phyloP scores from a whole-genome alignment of 306 rosid genomes.

The Coriaria nepalensis region DNA sequence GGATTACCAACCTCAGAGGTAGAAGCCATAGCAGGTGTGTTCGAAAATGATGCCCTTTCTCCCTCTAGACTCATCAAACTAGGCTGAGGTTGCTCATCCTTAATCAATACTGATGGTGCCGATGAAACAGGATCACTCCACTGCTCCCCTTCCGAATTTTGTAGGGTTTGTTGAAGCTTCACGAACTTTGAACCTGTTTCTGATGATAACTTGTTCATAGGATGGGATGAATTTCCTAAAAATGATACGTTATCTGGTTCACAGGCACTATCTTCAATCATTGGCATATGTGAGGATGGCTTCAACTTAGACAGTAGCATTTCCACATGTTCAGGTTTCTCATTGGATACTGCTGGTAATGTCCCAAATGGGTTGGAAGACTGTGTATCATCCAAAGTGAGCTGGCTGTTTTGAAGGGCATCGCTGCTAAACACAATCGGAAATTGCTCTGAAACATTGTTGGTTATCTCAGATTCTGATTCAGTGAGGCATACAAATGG shows the following conservation, averaged over 20 bases:
- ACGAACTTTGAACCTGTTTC: constrained; percentile 26
- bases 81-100: constrained; percentile 28
- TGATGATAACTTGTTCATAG: constrained; percentile 21
- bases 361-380: constrained; percentile 35
- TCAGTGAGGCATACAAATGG: no score
- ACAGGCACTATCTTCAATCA: constrained; percentile 10
- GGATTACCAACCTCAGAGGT: constrained; percentile 28
- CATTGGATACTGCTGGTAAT: constrained; percentile 22
- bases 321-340: constrained; percentile 27
- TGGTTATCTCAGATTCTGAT: neutral
- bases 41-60: constrained; percentile 28
- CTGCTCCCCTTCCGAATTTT: constrained; percentile 24
- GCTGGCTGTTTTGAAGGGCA: constrained; percentile 23
- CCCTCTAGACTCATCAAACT: constrained; percentile 24
- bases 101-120: constrained; percentile 18
- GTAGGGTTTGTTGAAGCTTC: constrained; percentile 19
- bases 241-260: constrained; percentile 16
- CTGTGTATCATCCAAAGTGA: constrained; percentile 31
- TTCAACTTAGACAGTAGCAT: constrained; percentile 17
- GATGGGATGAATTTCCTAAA: constrained; percentile 18
- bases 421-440: constrained; percentile 28
- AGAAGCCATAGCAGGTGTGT: constrained; percentile 17
- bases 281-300: constrained; percentile 21
- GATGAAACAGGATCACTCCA: constrained; percentile 21
- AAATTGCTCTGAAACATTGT: constrained; percentile 6